Conservation (phyloP, 148 eudicot species). For the Talinum fruticosum region DNA sequence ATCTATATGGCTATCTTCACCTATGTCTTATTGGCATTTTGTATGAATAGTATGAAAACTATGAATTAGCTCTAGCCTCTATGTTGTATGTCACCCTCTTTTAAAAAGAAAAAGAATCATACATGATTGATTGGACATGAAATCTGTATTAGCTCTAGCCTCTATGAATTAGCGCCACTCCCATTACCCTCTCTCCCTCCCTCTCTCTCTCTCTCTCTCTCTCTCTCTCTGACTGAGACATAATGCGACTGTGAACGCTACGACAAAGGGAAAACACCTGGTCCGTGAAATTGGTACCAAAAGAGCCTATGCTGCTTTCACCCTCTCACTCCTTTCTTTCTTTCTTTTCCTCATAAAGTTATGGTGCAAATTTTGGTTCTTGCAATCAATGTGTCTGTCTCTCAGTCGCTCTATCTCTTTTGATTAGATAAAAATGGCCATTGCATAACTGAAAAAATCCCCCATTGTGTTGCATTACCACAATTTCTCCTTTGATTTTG, state of each 20-base stretch:
- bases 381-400: constrained; percentile 29
- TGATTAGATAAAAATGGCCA: background rate
- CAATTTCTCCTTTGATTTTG: constrained; percentile 23
- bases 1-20: too few species aligned
- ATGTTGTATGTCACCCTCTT: too few species aligned
- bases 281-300: constrained; percentile 26
- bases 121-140: background rate
- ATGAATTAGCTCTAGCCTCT: too few species aligned
- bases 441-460: constrained; percentile 1
- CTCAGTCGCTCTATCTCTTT: constrained; percentile 17
- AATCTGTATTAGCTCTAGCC: background rate
- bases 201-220: background rate
- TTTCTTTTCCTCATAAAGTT: constrained; percentile 20
- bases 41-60: too few species aligned
- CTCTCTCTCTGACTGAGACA: background rate
- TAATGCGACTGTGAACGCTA: background rate
- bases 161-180: background rate
- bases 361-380: constrained; percentile 21
- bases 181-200: background rate
- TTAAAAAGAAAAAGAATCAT: too few species aligned
- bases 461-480: constrained; percentile 9
- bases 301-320: background rate
- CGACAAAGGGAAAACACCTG: constrained; percentile 31
- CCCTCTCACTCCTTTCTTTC: background rate
- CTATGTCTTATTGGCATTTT: too few species aligned